Evolutionary conservation across 805 yeast genomes (phyloP), one percentile per base, ranked within the genome.

Genomic region (Candida montana): DNA sequence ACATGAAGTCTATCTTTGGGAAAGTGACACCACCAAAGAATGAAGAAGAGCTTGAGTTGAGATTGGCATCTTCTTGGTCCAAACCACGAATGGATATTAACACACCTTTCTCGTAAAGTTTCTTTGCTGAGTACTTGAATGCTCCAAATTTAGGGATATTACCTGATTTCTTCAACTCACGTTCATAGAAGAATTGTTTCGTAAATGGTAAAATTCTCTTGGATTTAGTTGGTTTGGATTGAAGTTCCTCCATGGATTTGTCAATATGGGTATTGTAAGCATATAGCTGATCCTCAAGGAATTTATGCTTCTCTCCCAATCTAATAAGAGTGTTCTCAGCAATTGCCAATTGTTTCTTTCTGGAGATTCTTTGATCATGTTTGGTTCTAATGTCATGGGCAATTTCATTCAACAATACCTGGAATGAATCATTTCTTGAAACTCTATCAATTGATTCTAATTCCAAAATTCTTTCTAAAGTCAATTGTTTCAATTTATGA

Each of bases 361-460:
- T 64, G 31, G 68, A 61, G n/a, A 68, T 47, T 33, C 81, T 64
- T 17, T 75, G 71, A 47, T 74, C 72, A 40, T 70, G 69, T 45
- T 78, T 78, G 41, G 77, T 72, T 46, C 62, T 64, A 48, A 93
- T 87, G 48, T 91, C 97, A 40, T 72, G 64, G 0, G 96, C 95
- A 47, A 93, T 81, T 48, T 85, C 87, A 54, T 89, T 88, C 44
- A 93, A 63, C 12, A 93, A 57, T 18, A 75, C 79, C 57, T 93
- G 98, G 60, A 80, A 87, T 16, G 83, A 78, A 55, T 87, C 77
- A 26, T 71, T 65, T 44, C 95, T 72, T 3, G 82, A 68, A 8
- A 90, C 71, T 31, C 70, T 62, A 2, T 87, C 89, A 56, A 75
- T 62, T 1, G 71, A 58, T 55, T 91, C 97, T 38, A 93, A 65